Evolutionary conservation across 495 filamentous ascomycete genomes (phyloP).

Genomic region (Monascus purpureus): DNA sequence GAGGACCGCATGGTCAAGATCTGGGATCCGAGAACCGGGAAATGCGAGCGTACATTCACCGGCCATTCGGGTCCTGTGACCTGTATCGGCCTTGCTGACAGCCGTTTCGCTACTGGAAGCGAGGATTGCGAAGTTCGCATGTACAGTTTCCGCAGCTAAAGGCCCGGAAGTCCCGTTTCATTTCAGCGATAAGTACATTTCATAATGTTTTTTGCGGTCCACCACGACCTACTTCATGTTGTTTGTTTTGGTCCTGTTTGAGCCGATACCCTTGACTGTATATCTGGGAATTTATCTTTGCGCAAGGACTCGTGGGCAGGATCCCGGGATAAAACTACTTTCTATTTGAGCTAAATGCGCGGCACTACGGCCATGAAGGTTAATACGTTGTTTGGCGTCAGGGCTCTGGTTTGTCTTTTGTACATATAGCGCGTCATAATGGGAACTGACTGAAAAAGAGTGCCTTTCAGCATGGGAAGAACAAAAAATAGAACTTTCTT

Average conservation of each 20-base stretch:
- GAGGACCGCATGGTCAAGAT: conserved; percentile 94
- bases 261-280: not conserved
- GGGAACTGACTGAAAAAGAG: too few relatives aligned
- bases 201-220: not conserved
- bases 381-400: too few relatives aligned
- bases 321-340: too few relatives aligned
- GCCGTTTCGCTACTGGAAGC: conserved; percentile 72
- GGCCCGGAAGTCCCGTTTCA: conserved; percentile 1
- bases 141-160: conserved; percentile 58
- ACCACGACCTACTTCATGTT: conserved; percentile 11
- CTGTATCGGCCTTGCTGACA: conserved; percentile 80
- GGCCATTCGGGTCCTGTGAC: conserved; percentile 85
- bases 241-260: not conserved
- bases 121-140: conserved; percentile 86
- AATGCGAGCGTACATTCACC: conserved; percentile 79
- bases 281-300: too few relatives aligned
- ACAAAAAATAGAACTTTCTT: too few relatives aligned
- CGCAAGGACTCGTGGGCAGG: too few relatives aligned
- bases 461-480: too few relatives aligned
- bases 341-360: too few relatives aligned
- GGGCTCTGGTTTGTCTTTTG: too few relatives aligned
- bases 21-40: conserved; percentile 86
- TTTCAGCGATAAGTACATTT: conserved; percentile 1
- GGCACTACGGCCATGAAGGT: too few relatives aligned
- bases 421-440: too few relatives aligned